Evolutionary conservation across 2,329 filamentous ascomycete genomes (phyloP).

Genomic region (Shiraia sp.): DNA sequence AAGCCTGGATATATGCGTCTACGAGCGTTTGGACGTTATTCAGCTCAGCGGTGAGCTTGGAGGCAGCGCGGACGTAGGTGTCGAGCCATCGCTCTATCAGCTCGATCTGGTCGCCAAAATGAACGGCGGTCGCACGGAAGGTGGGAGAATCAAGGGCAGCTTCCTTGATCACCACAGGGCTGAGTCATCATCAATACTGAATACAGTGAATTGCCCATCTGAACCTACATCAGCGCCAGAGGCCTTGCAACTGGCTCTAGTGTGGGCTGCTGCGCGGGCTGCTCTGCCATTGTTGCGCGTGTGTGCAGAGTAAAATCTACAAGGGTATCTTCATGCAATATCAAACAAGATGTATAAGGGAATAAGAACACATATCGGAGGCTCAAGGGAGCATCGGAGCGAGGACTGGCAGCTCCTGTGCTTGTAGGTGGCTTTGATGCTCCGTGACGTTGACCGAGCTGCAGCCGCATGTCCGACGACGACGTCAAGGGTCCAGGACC

Average conservation of each 20-base stretch:
- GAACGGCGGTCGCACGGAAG: conserved; percentile 82
- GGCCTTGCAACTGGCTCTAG: conserved; percentile 47
- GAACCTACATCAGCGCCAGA: conserved; percentile 47
- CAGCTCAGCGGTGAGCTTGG: conserved; percentile 67
- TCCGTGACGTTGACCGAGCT: conserved; percentile 16
- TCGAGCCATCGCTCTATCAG: conserved; percentile 91
- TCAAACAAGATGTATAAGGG: conserved; percentile 10
- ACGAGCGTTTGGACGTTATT: conserved; percentile 77
- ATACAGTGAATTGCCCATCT: not conserved
- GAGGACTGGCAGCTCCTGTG: conserved; percentile 10
- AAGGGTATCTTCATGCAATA: conserved; percentile 8
- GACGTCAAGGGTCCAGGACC: conserved; percentile 24
- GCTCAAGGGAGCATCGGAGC: conserved; percentile 9
- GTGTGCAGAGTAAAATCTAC: not conserved
- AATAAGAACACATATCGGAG: conserved; percentile 21
- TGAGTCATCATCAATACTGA: conserved; percentile 36
- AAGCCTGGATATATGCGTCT: conserved; percentile 73
- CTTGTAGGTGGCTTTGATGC: conserved; percentile 7
- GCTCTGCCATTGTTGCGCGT: conserved; percentile 40
- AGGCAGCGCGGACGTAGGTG: conserved; percentile 65
- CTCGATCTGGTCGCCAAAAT: conserved; percentile 92
- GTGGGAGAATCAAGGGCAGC: conserved; percentile 95
- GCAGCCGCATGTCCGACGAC: conserved; percentile 18
- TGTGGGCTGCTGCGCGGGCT: conserved; percentile 32
- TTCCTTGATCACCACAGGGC: conserved; percentile 87